Evolutionary conservation across 2,329 filamentous ascomycete species (phyloP), one percentile per base, ranked within the genome.

Genomic region (Botryotinia narcissicola): DNA sequence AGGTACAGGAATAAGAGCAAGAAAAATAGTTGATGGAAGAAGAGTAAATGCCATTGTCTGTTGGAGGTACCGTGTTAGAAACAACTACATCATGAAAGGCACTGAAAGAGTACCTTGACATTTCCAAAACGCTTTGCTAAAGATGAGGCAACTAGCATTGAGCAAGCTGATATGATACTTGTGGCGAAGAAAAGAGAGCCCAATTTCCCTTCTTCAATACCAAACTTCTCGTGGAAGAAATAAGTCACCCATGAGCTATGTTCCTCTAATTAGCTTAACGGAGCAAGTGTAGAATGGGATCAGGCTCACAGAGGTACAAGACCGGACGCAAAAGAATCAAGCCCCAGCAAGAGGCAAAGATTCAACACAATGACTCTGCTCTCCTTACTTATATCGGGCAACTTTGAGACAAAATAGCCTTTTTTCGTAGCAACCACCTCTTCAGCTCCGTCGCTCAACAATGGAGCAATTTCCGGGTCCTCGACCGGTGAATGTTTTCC

Each of bases 11-110:
- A 93, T 88, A 32, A 93, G 81, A 22, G 87, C 84, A 1, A 93
- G 85, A 76, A 90, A 90, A 40, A 93, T 81, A 12, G 91, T 85
- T 0, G 90, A 92, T 0, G 92, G 92, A 0, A 93, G 83, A 77
- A 93, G 91, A 0, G 91, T 93, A 78, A 92, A 92, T 14, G 92
- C 90, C 91, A 93, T 93, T 1, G 91, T 93, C 84, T 89, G 75
- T 0, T 68, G 37, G 66, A 35, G 51, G 29, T 42, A 20, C 16
- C 16, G 40, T 61, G 48, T 29, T 62, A 37, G 40, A n/a, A 29
- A 20, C 20, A 29, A 37, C 32, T 37, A 64, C 89, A 71, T 7
- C 42, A 32, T 25, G 32, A 25, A 25, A 29, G 32, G 46, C 60
- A 44, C 32, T 29, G 44, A 12, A 46, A 48, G n/a, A 29, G 84